Evolutionary conservation across 192 early-diverging fungal species (phyloP), one percentile per base, ranked within the genome.

Genomic region (Pilaira anomala): DNA sequence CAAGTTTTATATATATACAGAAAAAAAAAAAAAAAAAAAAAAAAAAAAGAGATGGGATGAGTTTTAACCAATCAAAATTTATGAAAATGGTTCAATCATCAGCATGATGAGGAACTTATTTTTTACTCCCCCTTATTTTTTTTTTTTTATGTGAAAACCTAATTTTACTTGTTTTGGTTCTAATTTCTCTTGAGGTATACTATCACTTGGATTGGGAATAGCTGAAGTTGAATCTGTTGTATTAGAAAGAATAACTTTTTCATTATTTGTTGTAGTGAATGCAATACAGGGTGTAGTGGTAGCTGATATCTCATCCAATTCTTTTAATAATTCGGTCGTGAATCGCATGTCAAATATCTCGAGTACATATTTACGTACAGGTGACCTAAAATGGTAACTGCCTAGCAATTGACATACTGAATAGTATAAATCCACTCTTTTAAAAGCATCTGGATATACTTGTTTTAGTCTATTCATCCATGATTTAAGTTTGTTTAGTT

Each of bases 331-430:
- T 30, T 82, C 72, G 2, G 58, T 55, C 3, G 83, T 85, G 14
- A 80, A 78, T 9, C 88, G 75, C 48, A 86, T 68, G 49, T 93
- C 88, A 80, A 94, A 94, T 7, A 91, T 69, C 5, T 93, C 91
- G 33, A 87, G 66, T 18, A 94, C 77, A 53, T 87, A 90, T 26
- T 87, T 74, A 40, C 92, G 80, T 14, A 87, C 83, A 1, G 87
- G 81, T 5, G 93, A 74, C 16, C 89, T 71, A 67, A 83, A 92
- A 39, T 91, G 87, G 63, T 90, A 91, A 18, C 78, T 74, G 7
- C 78, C 65, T 7, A 91, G 65, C 49, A 94, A 60, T 24, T 84
- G 75, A 41, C 88, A 63, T 13, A 85, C 90, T 16, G 75, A 76
- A 29, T 80, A 63, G 63, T 85, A 94, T 5, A 93, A 64, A 0